Evolutionary conservation across 2,329 filamentous ascomycete species (phyloP).

Genomic region (Colletotrichum cereale): DNA sequence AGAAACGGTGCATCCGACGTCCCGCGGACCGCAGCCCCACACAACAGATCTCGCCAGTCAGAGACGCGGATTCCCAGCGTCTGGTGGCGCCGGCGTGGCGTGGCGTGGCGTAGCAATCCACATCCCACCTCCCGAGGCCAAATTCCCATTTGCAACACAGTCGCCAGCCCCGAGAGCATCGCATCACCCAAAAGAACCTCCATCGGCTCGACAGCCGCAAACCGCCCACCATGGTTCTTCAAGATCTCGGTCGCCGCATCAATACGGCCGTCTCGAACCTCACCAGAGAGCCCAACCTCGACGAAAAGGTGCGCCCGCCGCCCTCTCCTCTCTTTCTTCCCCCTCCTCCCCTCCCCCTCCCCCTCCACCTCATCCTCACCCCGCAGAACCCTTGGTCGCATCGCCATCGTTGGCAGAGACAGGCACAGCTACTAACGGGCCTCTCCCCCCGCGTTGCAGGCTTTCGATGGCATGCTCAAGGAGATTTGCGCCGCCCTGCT

Average conservation of each 20-base stretch:
- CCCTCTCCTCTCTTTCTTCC: not conserved
- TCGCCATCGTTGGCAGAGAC: not conserved
- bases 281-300: conserved; percentile 90
- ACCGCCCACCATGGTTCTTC: conserved; percentile 83
- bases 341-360: not conserved
- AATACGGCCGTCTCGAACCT: conserved; percentile 96
- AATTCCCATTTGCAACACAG: conserved; percentile 40
- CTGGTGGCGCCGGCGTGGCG: conserved; percentile 23
- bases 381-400: conserved; percentile 13
- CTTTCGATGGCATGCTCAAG: conserved; percentile 98
- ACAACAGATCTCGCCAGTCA: conserved; percentile 8
- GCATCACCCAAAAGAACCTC: conserved; percentile 18
- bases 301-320: conserved; percentile 81
- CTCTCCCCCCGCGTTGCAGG: conserved; percentile 60
- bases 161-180: conserved; percentile 29
- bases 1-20: conserved; percentile 28
- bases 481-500: conserved; percentile 96
- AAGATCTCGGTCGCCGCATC: conserved; percentile 98
- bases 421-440: conserved; percentile 11
- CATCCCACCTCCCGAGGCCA: conserved; percentile 39
- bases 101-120: conserved; percentile 24
- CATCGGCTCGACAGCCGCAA: conserved; percentile 42
- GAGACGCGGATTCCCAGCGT: conserved; percentile 15
- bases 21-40: conserved; percentile 18
- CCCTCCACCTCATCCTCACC: not conserved